Percentiles rank a stretch among this genome's conserved stretches.
Conservation (phyloP, 257 asterid genomes). For the Striga asiatica region DNA sequence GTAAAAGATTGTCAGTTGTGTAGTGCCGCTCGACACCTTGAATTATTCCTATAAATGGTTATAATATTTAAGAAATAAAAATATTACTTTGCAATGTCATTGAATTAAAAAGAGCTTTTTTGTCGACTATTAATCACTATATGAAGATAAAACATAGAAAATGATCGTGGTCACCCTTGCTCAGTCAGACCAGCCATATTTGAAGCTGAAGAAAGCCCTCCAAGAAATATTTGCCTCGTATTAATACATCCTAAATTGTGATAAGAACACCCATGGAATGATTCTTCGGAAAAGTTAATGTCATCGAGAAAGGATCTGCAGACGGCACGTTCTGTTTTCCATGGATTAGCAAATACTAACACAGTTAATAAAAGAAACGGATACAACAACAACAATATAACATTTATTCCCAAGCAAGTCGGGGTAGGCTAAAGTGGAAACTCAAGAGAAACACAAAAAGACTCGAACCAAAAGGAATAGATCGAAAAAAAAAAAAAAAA, state of each 20-base stretch:
- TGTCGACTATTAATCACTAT: neutral
- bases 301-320: constrained; percentile 15
- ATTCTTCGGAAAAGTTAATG: constrained; percentile 25
- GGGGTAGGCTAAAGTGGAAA: no score
- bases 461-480: no score
- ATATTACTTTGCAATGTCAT: neutral
- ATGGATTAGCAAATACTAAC: constrained; percentile 4
- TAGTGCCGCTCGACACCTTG: constrained; percentile 30
- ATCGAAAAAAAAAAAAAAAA: no score
- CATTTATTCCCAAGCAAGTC: no score
- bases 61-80: neutral
- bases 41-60: constrained; percentile 27
- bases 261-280: constrained; percentile 21
- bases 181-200: constrained; percentile 35
- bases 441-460: no score
- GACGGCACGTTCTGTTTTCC: constrained; percentile 23
- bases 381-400: no score
- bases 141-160: neutral
- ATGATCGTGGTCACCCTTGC: constrained; percentile 32
- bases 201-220: constrained; percentile 28
- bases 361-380: no score
- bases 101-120: neutral
- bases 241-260: constrained; percentile 19
- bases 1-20: constrained; percentile 71
- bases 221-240: constrained; percentile 34